These are phyloP conservation scores for Lipomyces sp. DNA, from an alignment of 805 yeast genomes.

Conservation along the genomic window DNA sequence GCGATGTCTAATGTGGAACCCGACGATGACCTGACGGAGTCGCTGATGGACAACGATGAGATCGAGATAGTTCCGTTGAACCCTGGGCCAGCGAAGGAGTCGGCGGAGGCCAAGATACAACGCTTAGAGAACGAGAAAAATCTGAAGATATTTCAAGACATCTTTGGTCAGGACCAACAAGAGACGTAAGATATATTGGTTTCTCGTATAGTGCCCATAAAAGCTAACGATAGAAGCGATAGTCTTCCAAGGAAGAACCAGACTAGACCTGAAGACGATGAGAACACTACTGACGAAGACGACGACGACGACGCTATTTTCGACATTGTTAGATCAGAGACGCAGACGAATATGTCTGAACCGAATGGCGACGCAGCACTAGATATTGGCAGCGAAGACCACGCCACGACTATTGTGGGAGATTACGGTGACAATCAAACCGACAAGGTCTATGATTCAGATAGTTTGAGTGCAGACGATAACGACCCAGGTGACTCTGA, in stretches of 20 bases:
- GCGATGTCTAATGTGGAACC: constrained; percentile 14
- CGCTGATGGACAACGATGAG: constrained; percentile 10
- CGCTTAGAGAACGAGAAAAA: constrained; percentile 21
- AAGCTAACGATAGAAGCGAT: not conserved
- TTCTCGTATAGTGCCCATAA: not conserved
- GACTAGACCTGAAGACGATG: constrained; percentile 40
- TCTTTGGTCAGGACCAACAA: constrained; percentile 17
- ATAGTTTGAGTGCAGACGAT: constrained; percentile 31
- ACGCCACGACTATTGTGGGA: not conserved
- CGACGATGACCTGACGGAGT: constrained; percentile 13
- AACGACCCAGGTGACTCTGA: constrained; percentile 44
- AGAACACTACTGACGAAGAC: constrained; percentile 49
- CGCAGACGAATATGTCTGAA: not conserved
- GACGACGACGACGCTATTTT: constrained; percentile 18
- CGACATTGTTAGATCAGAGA: constrained; percentile 13
- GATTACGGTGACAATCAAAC: constrained; percentile 51
- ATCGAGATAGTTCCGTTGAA: constrained; percentile 13
- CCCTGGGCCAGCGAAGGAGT: not conserved
- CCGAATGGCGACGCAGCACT: not conserved
- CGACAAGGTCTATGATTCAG: constrained; percentile 51
- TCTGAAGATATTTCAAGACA: constrained; percentile 22
- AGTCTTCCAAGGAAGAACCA: not conserved
- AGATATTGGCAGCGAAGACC: not conserved
- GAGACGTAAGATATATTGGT: constrained; percentile 1
- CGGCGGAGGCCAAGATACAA: constrained; percentile 23